Percentiles rank a stretch among this genome's conserved stretches.
Evolutionary conservation across 2,329 filamentous ascomycete genomes (phyloP).

Genomic region (Aspergillus aculeatus): DNA sequence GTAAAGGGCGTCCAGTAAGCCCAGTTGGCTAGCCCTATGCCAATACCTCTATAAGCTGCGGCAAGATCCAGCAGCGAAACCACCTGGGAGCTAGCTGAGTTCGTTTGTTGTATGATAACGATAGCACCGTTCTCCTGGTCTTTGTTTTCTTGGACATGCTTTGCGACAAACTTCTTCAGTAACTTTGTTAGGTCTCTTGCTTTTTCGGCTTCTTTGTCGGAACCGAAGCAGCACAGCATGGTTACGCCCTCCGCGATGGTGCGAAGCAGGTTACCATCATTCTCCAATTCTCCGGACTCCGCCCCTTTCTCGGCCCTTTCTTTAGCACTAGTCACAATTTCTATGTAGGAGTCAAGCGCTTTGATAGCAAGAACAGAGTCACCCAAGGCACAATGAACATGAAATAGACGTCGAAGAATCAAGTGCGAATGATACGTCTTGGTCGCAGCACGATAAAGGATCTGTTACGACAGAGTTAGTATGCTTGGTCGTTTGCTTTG

Average conservation of each 20-base stretch:
- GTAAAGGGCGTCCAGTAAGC: conserved; percentile 77
- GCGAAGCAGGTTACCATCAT: conserved; percentile 71
- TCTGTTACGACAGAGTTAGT: conserved; percentile 47
- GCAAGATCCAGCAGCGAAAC: conserved; percentile 65
- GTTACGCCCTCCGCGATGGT: conserved; percentile 79
- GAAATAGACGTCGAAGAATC: conserved; percentile 81
- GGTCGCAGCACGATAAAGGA: conserved; percentile 83
- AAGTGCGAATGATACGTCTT: conserved; percentile 95
- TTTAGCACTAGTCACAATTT: conserved; percentile 82
- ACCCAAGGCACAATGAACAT: conserved; percentile 79
- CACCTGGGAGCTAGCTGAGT: conserved; percentile 16
- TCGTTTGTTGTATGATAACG: conserved; percentile 17
- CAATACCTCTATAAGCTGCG: conserved; percentile 78
- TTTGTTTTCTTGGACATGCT: conserved; percentile 45
- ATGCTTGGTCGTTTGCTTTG: too few relatives aligned
- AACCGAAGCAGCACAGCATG: conserved; percentile 79
- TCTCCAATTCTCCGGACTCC: conserved; percentile 68
- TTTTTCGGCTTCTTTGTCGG: conserved; percentile 71
- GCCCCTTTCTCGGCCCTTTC: conserved; percentile 72
- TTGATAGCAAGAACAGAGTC: conserved; percentile 92
- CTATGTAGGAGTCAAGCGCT: conserved; percentile 87
- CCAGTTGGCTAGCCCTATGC: conserved; percentile 83
- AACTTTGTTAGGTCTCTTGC: conserved; percentile 68
- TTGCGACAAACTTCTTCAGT: conserved; percentile 73
- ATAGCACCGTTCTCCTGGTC: conserved; percentile 23